Evolutionary conservation across 768 basidiomycete species (phyloP).

Genomic region (Phylloporus arenicola): DNA sequence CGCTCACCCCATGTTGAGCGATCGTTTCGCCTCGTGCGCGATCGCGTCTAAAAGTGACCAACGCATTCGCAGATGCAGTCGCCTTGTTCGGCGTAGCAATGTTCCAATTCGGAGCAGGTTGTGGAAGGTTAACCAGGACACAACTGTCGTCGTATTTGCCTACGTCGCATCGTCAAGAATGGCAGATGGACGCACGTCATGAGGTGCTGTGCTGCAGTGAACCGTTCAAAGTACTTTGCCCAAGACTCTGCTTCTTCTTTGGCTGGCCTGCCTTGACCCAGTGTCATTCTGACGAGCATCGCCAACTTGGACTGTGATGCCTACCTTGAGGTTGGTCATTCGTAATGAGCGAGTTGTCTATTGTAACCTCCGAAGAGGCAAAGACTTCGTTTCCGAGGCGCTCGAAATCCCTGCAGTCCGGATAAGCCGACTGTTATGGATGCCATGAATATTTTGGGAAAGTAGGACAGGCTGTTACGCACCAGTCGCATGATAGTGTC

Average conservation of each 20-base stretch:
- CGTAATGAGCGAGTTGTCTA: constrained; percentile 20
- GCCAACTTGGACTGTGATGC: neutral
- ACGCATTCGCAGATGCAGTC: constrained; percentile 21
- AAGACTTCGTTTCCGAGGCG: constrained; percentile 25
- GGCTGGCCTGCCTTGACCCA: constrained; percentile 9
- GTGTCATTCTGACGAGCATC: constrained; percentile 2
- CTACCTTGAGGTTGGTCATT: constrained; percentile 18
- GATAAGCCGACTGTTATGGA: constrained; percentile 16
- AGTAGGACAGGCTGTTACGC: neutral
- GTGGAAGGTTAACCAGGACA: constrained; percentile 24
- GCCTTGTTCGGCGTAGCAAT: constrained; percentile 17
- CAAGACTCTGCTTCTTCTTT: constrained; percentile 19
- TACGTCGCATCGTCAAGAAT: neutral
- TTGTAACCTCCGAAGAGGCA: constrained; percentile 17
- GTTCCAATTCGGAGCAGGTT: constrained; percentile 18
- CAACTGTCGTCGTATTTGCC: constrained; percentile 8
- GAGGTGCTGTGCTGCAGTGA: constrained; percentile 22
- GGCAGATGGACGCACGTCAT: constrained; percentile 14
- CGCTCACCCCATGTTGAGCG: constrained; percentile 21
- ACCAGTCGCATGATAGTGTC: constrained; percentile 26
- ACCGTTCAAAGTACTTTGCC: constrained; percentile 17
- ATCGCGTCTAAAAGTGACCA: constrained; percentile 22
- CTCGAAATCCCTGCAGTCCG: constrained; percentile 24
- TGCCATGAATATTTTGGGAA: neutral
- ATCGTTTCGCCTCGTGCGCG: constrained; percentile 20